Percentiles rank a stretch among this genome's conserved stretches.
Conservation (phyloP, 1,284 basidiomycete species). For the Apiotrichum gracile region DNA sequence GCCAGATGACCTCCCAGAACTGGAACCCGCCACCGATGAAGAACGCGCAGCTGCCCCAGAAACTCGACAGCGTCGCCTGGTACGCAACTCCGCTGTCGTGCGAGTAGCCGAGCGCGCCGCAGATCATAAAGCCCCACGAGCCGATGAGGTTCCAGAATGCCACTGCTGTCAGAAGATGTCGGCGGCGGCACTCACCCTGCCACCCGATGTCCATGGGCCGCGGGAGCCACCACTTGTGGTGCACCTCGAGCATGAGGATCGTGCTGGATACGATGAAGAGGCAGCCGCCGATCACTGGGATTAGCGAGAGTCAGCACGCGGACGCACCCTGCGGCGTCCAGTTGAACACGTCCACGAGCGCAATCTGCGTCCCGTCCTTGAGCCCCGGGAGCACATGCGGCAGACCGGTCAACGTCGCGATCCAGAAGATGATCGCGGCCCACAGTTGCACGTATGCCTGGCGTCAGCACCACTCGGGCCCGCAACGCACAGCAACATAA, state of each 20-base stretch:
- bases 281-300: slow-evolving; percentile 55
- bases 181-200: slow-evolving; percentile 55
- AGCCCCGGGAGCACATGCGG: slow-evolving; percentile 50
- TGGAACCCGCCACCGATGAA: slow-evolving; percentile 57
- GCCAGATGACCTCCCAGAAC: slow-evolving; percentile 44
- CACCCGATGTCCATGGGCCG: slow-evolving; percentile 50
- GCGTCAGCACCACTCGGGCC: not conserved
- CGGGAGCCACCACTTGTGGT: slow-evolving; percentile 54
- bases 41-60: slow-evolving; percentile 61
- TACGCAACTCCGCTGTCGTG: slow-evolving; percentile 46
- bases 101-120: slow-evolving; percentile 55
- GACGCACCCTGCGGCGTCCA: slow-evolving; percentile 51
- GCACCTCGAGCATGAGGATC: slow-evolving; percentile 57
- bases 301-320: not conserved
- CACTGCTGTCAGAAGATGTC: not conserved
- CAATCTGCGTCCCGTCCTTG: slow-evolving; percentile 14
- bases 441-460: slow-evolving; percentile 52
- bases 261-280: slow-evolving; percentile 55
- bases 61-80: slow-evolving; percentile 55
- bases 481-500: not conserved
- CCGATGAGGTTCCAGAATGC: slow-evolving; percentile 33
- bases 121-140: slow-evolving; percentile 55
- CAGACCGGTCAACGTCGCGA: slow-evolving; percentile 55
- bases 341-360: slow-evolving; percentile 44
- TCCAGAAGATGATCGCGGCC: slow-evolving; percentile 58